These are phyloP conservation scores for Bocquillonia castaneifolia DNA, from an alignment of 441 rosid species.

Conservation along the genomic window DNA sequence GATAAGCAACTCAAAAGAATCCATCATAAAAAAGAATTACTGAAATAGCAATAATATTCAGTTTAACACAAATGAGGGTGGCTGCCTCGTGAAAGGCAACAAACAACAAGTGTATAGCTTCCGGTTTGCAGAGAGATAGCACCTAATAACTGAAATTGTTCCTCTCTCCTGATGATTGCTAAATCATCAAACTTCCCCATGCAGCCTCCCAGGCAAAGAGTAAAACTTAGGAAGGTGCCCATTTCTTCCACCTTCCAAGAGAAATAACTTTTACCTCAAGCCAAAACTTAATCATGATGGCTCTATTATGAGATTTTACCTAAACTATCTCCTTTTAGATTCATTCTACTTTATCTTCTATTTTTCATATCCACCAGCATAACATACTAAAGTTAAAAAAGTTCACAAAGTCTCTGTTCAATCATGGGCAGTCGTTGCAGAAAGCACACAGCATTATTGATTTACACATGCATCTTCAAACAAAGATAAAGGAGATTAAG, in stretches of 20 bases:
- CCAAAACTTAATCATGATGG: neutral
- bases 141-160: neutral
- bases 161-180: neutral
- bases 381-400: neutral
- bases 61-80: neutral
- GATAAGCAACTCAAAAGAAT: neutral
- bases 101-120: neutral
- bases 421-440: neutral
- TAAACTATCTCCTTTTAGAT: neutral
- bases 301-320: neutral
- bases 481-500: too few species aligned
- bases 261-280: neutral
- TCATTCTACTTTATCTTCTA: neutral
- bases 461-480: too few species aligned
- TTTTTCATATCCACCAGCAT: neutral
- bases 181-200: conserved; percentile 6
- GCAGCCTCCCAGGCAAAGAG: neutral
- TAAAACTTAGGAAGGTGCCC: neutral
- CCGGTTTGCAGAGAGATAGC: neutral
- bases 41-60: neutral
- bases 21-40: too few species aligned
- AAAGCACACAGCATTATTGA: too few species aligned
- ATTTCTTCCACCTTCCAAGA: neutral
- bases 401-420: neutral
- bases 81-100: neutral